Percentiles rank a stretch among this genome's conserved stretches.
These are phyloP conservation scores for Backusella macrospora DNA, from an alignment of 192 early-diverging fungal species.

Conservation along the genomic window DNA sequence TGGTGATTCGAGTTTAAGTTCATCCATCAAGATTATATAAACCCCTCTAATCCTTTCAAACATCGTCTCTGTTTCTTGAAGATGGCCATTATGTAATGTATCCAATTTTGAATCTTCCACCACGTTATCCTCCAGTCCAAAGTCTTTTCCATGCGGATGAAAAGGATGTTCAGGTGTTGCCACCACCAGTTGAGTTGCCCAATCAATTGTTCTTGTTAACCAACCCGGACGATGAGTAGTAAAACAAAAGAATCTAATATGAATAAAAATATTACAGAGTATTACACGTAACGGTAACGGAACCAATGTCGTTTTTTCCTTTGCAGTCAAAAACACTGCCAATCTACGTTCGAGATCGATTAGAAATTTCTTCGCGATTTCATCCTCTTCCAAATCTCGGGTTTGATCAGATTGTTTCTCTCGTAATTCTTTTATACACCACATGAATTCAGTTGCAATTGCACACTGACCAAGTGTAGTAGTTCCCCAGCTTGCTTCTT, in stretches of 20 bases:
- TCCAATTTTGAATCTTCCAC: not conserved
- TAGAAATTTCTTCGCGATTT: slow-evolving; percentile 58
- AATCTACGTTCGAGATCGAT: slow-evolving; percentile 57
- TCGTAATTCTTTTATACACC: slow-evolving; percentile 45
- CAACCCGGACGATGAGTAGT: slow-evolving; percentile 58
- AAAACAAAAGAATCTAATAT: slow-evolving; percentile 60
- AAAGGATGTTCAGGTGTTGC: slow-evolving; percentile 20
- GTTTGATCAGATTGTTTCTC: slow-evolving; percentile 35
- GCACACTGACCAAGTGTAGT: slow-evolving; percentile 59
- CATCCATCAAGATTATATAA: slow-evolving; percentile 25
- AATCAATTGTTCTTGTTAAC: slow-evolving; percentile 53
- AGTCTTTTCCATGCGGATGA: not conserved
- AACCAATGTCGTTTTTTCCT: slow-evolving; percentile 50
- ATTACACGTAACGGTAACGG: slow-evolving; percentile 54
- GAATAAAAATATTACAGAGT: slow-evolving; percentile 50
- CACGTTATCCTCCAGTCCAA: not conserved
- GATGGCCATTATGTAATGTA: slow-evolving; percentile 30
- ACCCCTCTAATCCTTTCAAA: slow-evolving; percentile 39
- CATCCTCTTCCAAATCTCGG: slow-evolving; percentile 47
- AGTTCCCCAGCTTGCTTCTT: slow-evolving; percentile 43
- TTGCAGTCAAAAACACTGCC: slow-evolving; percentile 49
- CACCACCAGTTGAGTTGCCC: slow-evolving; percentile 42
- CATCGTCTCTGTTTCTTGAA: slow-evolving; percentile 48
- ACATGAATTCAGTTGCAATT: slow-evolving; percentile 53
- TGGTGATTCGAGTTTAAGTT: slow-evolving; percentile 6